phyloP scores from a whole-genome alignment of 441 rosid species.

The Mallotus repandus region DNA sequence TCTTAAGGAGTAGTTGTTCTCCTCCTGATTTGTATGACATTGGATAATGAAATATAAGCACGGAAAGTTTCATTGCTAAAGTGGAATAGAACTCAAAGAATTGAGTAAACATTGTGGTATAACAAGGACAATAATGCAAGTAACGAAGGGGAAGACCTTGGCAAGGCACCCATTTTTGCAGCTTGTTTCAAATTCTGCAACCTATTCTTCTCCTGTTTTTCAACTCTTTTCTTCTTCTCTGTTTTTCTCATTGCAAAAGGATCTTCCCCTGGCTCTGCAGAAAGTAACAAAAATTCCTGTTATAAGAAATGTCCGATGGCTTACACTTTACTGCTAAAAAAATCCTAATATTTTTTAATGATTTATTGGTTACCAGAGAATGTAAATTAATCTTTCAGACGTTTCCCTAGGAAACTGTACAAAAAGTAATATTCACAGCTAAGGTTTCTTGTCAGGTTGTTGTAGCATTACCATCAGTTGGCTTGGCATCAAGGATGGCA shows the following conservation, averaged over 20 bases:
- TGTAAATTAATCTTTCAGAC: no score
- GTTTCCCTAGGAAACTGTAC: no score
- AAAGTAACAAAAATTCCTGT: slow-evolving; percentile 11
- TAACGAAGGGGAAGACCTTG: slow-evolving; percentile 52
- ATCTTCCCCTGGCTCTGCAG: slow-evolving; percentile 78
- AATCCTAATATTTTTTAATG: neutral
- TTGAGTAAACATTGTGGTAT: no score
- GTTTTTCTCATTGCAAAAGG: slow-evolving; percentile 78
- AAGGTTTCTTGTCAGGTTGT: no score
- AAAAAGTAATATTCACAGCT: no score
- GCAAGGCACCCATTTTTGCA: slow-evolving; percentile 76
- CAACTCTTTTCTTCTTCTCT: slow-evolving; percentile 78
- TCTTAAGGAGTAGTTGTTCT: no score
- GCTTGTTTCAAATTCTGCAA: slow-evolving; percentile 76
- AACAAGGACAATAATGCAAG: no score
- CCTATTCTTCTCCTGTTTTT: slow-evolving; percentile 72
- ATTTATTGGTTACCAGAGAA: neutral
- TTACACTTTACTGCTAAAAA: neutral
- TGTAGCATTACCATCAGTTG: slow-evolving; percentile 60
- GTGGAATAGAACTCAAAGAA: no score
- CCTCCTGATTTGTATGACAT: no score
- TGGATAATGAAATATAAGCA: no score
- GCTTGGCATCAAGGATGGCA: slow-evolving; percentile 87
- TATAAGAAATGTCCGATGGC: neutral
- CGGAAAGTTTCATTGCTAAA: no score